A percentile compares a stretch with the other conserved stretches of the same genome.
phyloP scores from a whole-genome alignment of 495 filamentous ascomycete species.

The Hypoxylon lienhwacheense region DNA sequence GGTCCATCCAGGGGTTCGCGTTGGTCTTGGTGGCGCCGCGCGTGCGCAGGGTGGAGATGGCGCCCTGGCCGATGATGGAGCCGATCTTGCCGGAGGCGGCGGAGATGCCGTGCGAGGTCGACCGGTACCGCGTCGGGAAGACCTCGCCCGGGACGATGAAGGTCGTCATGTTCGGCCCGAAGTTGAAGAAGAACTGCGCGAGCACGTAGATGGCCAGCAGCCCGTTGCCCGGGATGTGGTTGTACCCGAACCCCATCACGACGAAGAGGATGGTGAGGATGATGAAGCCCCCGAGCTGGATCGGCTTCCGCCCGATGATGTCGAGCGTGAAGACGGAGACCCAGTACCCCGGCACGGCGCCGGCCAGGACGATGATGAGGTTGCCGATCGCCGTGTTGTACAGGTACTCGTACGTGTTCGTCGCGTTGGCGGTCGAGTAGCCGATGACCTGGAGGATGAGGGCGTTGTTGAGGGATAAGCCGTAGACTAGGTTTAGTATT shows the following conservation, averaged over 20 bases:
- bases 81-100: conserved; percentile 85
- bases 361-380: conserved; percentile 72
- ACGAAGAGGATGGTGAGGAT: conserved; percentile 74
- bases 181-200: conserved; percentile 83
- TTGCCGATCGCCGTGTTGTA: conserved; percentile 74
- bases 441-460: conserved; percentile 68
- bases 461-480: conserved; percentile 73
- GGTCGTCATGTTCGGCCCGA: conserved; percentile 83
- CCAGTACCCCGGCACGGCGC: conserved; percentile 80
- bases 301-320: conserved; percentile 73
- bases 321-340: conserved; percentile 70
- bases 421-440: conserved; percentile 57
- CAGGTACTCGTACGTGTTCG: conserved; percentile 63
- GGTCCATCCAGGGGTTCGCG: conserved; percentile 69
- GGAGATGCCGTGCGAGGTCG: conserved; percentile 82
- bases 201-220: conserved; percentile 66
- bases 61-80: conserved; percentile 64
- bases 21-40: conserved; percentile 46
- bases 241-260: conserved; percentile 73
- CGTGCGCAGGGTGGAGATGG: conserved; percentile 56
- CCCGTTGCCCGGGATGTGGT: conserved; percentile 56
- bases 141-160: conserved; percentile 91
- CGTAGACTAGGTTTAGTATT: conserved; percentile 56
- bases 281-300: conserved; percentile 75
- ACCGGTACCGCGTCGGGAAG: conserved; percentile 86